These are phyloP conservation scores for Tulasnella sp. DNA, from an alignment of 768 basidiomycete genomes.

Conservation along the genomic window DNA sequence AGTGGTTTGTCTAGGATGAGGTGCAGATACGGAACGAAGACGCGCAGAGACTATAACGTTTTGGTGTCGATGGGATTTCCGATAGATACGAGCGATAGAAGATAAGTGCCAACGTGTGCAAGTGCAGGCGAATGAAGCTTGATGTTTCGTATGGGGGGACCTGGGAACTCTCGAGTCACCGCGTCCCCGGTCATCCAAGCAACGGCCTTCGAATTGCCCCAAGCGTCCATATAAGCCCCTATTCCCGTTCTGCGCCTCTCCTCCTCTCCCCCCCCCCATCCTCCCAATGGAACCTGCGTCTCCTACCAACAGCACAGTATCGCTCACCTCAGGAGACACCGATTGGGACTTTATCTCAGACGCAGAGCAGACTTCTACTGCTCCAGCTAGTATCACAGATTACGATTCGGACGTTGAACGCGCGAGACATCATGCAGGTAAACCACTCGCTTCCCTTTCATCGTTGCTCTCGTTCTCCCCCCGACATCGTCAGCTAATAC, in stretches of 20 bases:
- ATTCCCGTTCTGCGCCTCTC: not conserved
- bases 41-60: not conserved
- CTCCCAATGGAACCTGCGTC: slow-evolving; percentile 11
- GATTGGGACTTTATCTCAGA: slow-evolving; percentile 18
- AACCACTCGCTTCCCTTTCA: not conserved
- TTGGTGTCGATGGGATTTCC: not conserved
- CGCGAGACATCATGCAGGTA: slow-evolving; percentile 1
- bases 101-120: not conserved
- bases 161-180: slow-evolving; percentile 8
- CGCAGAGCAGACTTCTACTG: not conserved
- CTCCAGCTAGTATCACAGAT: not conserved
- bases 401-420: slow-evolving; percentile 17
- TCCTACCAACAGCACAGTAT: slow-evolving; percentile 11
- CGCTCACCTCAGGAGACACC: slow-evolving; percentile 4
- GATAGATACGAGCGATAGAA: not conserved
- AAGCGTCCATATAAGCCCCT: slow-evolving; percentile 2
- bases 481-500: not conserved
- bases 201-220: not conserved
- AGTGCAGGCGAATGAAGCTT: not conserved
- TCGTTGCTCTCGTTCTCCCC: not conserved
- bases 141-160: not conserved
- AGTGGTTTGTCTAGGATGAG: not conserved
- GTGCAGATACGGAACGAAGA: not conserved
- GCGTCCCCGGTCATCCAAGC: not conserved
- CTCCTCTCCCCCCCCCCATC: not conserved